Evolutionary conservation across 306 rosid genomes (phyloP).

Genomic region (Senna siamea): DNA sequence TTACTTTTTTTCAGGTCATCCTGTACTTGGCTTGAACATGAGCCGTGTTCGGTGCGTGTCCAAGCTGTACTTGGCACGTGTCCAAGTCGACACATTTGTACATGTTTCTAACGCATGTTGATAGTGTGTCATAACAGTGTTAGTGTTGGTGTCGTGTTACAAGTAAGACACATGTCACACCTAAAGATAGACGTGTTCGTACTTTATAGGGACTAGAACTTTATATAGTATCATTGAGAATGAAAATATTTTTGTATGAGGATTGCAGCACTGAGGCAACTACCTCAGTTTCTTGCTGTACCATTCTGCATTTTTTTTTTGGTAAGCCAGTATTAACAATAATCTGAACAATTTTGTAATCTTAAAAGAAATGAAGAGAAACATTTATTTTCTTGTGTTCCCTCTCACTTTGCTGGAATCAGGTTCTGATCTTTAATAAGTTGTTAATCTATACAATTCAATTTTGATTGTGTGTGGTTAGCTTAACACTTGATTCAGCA

Average conservation of each 20-base stretch:
- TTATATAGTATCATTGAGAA: neutral
- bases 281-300: neutral
- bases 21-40: too few relatives aligned
- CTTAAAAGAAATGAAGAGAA: neutral
- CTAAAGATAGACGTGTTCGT: too few relatives aligned
- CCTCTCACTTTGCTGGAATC: slow-evolving; percentile 12
- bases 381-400: slow-evolving; percentile 7
- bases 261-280: slow-evolving; percentile 2
- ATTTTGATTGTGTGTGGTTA: slow-evolving; percentile 40
- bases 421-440: neutral
- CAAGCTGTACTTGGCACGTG: too few relatives aligned
- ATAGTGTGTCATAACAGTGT: too few relatives aligned
- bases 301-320: slow-evolving; percentile 2
- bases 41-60: too few relatives aligned
- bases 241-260: neutral
- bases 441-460: neutral
- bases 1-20: too few relatives aligned
- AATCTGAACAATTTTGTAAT: neutral
- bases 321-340: neutral
- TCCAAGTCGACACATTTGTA: too few relatives aligned
- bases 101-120: too few relatives aligned
- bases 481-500: slow-evolving; percentile 30
- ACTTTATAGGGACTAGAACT: too few relatives aligned
- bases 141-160: too few relatives aligned
- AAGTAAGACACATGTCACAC: too few relatives aligned